phyloP scores from a whole-genome alignment of 495 filamentous ascomycete genomes.

The Penicillium herquei region DNA sequence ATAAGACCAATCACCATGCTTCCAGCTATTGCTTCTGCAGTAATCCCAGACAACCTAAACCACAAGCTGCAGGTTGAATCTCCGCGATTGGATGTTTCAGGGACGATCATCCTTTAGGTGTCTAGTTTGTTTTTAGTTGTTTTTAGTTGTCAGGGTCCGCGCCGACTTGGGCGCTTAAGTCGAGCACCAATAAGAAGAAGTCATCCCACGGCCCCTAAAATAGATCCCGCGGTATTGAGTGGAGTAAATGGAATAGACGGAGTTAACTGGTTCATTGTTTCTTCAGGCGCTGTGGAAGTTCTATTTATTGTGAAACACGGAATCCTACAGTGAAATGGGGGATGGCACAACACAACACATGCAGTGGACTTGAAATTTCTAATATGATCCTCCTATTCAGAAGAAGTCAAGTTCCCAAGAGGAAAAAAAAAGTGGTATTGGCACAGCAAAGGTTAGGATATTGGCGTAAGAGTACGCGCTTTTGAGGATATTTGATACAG shows the following conservation, averaged over 20 bases:
- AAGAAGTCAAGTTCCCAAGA: neutral
- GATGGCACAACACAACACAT: too few relatives aligned
- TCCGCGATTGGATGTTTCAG: slow-evolving; percentile 10
- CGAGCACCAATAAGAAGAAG: slow-evolving; percentile 2
- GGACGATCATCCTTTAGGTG: slow-evolving; percentile 13
- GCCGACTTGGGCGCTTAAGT: slow-evolving; percentile 24
- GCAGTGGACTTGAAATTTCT: too few relatives aligned
- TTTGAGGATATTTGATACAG: slow-evolving; percentile 27
- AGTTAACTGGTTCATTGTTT: neutral
- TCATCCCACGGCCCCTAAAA: neutral
- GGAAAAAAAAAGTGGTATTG: neutral
- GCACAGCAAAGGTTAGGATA: slow-evolving; percentile 9
- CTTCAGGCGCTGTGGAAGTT: slow-evolving; percentile 1
- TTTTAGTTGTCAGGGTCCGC: slow-evolving; percentile 15
- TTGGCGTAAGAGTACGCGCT: slow-evolving; percentile 12
- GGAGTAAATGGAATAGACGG: neutral
- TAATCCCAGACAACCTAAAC: slow-evolving; percentile 17
- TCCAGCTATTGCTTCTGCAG: slow-evolving; percentile 11
- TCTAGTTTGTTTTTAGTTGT: neutral
- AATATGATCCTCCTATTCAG: too few relatives aligned
- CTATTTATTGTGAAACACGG: neutral
- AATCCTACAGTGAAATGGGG: too few relatives aligned
- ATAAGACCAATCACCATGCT: slow-evolving; percentile 3
- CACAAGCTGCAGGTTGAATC: neutral
- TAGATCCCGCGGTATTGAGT: slow-evolving; percentile 1